Evolutionary conservation across 805 yeast species (phyloP).

Genomic region (Nakazawaea ambrosiae): DNA sequence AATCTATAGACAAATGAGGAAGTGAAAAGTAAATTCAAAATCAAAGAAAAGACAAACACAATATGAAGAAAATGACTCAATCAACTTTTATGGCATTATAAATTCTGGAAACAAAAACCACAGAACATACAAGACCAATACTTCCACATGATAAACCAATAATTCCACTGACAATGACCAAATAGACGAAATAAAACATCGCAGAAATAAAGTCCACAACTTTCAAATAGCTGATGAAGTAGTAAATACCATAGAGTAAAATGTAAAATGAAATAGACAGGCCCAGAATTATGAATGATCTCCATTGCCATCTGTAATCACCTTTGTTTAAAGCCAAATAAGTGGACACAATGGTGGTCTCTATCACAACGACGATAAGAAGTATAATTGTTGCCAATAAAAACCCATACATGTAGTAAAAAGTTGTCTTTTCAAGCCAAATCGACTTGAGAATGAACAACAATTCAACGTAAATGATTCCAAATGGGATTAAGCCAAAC

Average conservation of each 20-base stretch:
- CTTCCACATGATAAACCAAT: slow-evolving; percentile 73
- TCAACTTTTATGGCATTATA: slow-evolving; percentile 54
- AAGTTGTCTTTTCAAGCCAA: slow-evolving; percentile 76
- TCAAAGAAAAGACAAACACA: too few species aligned
- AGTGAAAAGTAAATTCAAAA: too few species aligned
- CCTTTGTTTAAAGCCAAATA: slow-evolving; percentile 47
- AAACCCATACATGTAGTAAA: slow-evolving; percentile 77
- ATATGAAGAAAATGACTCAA: too few species aligned
- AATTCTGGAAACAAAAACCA: slow-evolving; percentile 55
- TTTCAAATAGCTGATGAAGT: slow-evolving; percentile 49
- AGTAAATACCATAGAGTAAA: slow-evolving; percentile 59
- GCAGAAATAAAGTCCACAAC: slow-evolving; percentile 62
- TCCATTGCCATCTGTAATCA: slow-evolving; percentile 79
- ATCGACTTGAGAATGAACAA: slow-evolving; percentile 65
- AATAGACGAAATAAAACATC: slow-evolving; percentile 65
- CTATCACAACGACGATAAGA: slow-evolving; percentile 56
- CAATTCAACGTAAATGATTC: slow-evolving; percentile 74
- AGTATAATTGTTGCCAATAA: slow-evolving; percentile 54
- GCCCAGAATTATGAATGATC: slow-evolving; percentile 61
- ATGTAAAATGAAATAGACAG: slow-evolving; percentile 68
- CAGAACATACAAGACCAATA: slow-evolving; percentile 61
- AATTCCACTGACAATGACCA: slow-evolving; percentile 53
- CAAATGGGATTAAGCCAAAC: slow-evolving; percentile 74
- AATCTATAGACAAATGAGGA: too few species aligned
- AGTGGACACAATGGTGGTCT: slow-evolving; percentile 63